Conservation (phyloP, 2,329 filamentous ascomycete species). For the Cryoendolithus antarcticus region DNA sequence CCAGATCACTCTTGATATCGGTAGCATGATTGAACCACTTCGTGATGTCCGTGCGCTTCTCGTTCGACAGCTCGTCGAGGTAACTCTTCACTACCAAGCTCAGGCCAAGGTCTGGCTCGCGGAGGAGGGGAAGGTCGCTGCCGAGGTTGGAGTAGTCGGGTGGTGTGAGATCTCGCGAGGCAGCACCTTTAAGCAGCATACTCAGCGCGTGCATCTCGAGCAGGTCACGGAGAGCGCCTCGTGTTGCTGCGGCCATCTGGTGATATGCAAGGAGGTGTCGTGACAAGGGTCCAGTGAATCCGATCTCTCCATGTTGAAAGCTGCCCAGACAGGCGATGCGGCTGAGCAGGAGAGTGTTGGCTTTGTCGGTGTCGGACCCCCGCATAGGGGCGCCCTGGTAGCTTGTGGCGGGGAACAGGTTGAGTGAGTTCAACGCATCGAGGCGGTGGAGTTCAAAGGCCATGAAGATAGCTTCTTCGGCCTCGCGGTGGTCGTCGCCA, state of each 20-base stretch:
- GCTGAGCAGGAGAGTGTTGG: constrained; percentile 68
- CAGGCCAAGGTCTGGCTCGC: constrained; percentile 61
- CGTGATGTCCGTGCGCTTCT: constrained; percentile 38
- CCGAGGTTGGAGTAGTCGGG: constrained; percentile 49
- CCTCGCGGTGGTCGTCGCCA: constrained; percentile 38
- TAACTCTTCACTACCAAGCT: constrained; percentile 72
- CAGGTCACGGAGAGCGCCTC: constrained; percentile 67
- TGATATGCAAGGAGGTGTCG: constrained; percentile 80
- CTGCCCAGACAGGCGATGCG: constrained; percentile 74
- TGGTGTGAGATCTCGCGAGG: constrained; percentile 47
- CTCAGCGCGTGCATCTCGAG: constrained; percentile 70
- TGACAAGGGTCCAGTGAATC: constrained; percentile 89
- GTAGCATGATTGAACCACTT: constrained; percentile 50
- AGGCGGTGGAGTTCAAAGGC: constrained; percentile 77
- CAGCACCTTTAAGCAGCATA: constrained; percentile 71
- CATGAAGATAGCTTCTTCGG: constrained; percentile 69
- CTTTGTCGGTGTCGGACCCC: constrained; percentile 56
- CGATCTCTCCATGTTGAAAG: constrained; percentile 69
- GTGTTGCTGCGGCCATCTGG: constrained; percentile 67
- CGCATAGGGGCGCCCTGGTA: constrained; percentile 48
- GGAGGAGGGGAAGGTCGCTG: constrained; percentile 54
- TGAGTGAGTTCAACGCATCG: constrained; percentile 61
- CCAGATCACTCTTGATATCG: constrained; percentile 45
- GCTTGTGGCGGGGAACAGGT: constrained; percentile 40
- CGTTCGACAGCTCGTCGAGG: constrained; percentile 55